Percentiles rank a stretch among this genome's conserved stretches.
Evolutionary conservation across 352 stramenopile genomes (phyloP).

Genomic region (Thraustotheca clavata): DNA sequence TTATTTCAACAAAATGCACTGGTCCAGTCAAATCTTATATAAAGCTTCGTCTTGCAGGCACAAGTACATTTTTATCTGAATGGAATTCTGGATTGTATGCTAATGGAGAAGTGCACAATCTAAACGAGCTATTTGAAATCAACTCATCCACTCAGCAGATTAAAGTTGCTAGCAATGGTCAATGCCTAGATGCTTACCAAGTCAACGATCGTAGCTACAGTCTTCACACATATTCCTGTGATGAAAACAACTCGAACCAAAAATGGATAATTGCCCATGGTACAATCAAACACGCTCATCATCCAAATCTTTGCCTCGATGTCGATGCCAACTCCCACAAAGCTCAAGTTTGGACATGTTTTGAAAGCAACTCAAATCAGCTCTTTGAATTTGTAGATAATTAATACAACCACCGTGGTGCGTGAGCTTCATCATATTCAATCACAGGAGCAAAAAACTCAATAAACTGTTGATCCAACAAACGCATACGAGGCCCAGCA

Average conservation of each 20-base stretch:
- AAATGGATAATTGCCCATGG: constrained; percentile 34
- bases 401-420: constrained; percentile 61
- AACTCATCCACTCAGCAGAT: neutral
- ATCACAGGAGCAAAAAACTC: constrained; percentile 79
- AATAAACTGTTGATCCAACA: constrained; percentile 86
- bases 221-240: constrained; percentile 46
- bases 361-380: neutral
- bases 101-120: neutral
- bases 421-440: constrained; percentile 71
- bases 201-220: constrained; percentile 16
- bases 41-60: neutral
- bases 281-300: neutral
- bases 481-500: constrained; percentile 67
- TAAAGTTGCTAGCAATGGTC: constrained; percentile 29
- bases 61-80: neutral
- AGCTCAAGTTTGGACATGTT: neutral
- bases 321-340: neutral
- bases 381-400: neutral
- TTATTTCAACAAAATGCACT: neutral
- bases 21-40: neutral
- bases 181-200: constrained; percentile 51
- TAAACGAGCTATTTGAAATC: neutral
- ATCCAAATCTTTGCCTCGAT: neutral
- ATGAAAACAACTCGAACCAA: constrained; percentile 51
- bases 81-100: neutral